Base-by-base conservation (phyloP, 768 basidiomycete species). In the Boletus rex-veris region DNA sequence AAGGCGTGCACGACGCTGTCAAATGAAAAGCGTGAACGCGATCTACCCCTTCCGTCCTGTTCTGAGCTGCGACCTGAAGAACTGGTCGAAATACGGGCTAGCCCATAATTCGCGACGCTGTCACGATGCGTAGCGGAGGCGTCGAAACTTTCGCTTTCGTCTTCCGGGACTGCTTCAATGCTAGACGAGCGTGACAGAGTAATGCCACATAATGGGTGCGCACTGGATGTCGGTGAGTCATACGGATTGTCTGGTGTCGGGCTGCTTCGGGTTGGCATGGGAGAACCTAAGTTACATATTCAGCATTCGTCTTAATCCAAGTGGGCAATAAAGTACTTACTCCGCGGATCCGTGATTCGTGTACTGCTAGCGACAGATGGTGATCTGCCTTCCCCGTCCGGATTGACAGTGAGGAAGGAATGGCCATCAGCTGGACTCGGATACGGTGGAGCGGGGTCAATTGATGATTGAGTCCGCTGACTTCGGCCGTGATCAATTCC, bases 11-110 rank as follows among this genome's bases (percentile, higher is more conserved):
- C 78, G 28, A 85, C 75, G 8, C 75, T 75, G 12, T 79, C 73
- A 8, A 87, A 67, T 42, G 75, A 81, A 62, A 85, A 84, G 6
- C 79, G 76, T 18, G 80, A 76, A 51, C 63, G 63, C 47, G 64
- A 75, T 56, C 68, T 64, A 16, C 75, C 72, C n/a, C 75, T 67
- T 31, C 37, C 18, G 15, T 58, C 64, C n/a, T 62, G 66, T 16
- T 62, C 57, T 19, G 55, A 42, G 48, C 58, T 61, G n/a, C 44
- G 43, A 30, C 45, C 15, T n/a, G 60, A 50, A 46, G 66, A 61
- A 18, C 49, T 16, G 35, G 59, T 58, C 7, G 49, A n/a, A 15
- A 61, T 40, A 28, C 54, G 59, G 9, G 58, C 59, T 8, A 59
- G 33, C 3, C 67, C 58, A 10, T 64, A 54, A 45, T 55, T 49